A percentile compares a stretch with the other conserved stretches of the same genome.
These are phyloP conservation scores for Parasitella parasitica DNA, from an alignment of 371 early-diverging fungal species.

Conservation along the genomic window DNA sequence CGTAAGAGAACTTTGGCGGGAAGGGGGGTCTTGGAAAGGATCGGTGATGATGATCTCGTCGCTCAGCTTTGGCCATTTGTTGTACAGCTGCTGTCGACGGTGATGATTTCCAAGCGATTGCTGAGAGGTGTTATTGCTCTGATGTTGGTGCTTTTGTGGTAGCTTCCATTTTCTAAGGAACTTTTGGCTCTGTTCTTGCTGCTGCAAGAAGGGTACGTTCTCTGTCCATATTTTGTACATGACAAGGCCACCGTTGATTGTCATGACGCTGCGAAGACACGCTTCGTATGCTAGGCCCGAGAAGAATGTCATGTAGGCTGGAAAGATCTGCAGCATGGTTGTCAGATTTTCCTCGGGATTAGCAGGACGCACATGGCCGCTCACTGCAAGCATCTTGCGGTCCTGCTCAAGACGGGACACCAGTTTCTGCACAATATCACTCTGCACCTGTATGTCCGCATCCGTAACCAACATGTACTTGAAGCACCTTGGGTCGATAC, in stretches of 20 bases:
- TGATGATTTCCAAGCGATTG: background rate
- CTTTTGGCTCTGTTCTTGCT: background rate
- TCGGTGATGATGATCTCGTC: slow-evolving; percentile 35
- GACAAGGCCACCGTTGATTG: slow-evolving; percentile 45
- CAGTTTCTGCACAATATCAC: slow-evolving; percentile 32
- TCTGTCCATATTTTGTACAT: slow-evolving; percentile 49
- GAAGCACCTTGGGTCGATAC: slow-evolving; percentile 44
- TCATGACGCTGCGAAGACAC: slow-evolving; percentile 39
- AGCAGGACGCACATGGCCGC: slow-evolving; percentile 48
- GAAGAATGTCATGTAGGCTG: slow-evolving; percentile 35
- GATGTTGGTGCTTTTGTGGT: background rate
- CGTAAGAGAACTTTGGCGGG: background rate
- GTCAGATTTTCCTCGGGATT: slow-evolving; percentile 48
- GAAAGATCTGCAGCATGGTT: slow-evolving; percentile 53
- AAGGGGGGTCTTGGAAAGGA: slow-evolving; percentile 19
- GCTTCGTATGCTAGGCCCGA: slow-evolving; percentile 50
- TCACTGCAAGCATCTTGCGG: slow-evolving; percentile 39
- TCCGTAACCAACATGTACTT: slow-evolving; percentile 53
- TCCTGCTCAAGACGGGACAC: slow-evolving; percentile 40
- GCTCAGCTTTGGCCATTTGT: slow-evolving; percentile 34
- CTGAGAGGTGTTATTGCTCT: background rate
- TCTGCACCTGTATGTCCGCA: slow-evolving; percentile 44
- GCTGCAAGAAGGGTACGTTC: background rate
- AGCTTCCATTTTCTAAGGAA: background rate
- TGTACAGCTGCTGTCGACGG: background rate